Evolutionary conservation across 768 basidiomycete species (phyloP).

Genomic region (Albatrellus ellisii): DNA sequence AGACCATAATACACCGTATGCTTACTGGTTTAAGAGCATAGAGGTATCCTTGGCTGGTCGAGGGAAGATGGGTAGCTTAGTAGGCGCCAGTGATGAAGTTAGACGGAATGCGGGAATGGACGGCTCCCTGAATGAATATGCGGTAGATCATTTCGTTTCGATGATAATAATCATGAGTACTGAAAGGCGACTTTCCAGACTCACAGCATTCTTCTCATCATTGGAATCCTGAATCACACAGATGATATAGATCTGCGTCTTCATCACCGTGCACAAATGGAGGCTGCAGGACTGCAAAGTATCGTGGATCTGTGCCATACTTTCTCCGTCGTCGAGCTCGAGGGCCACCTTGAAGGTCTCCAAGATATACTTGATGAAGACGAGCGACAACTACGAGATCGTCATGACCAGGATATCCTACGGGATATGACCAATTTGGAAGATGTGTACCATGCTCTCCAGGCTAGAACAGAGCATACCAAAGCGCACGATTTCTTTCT

Average conservation of each 20-base stretch:
- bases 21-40: slow-evolving; percentile 82
- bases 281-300: slow-evolving; percentile 65
- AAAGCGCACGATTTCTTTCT: slow-evolving; percentile 77
- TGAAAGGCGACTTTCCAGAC: slow-evolving; percentile 26
- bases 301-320: slow-evolving; percentile 58
- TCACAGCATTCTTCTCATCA: slow-evolving; percentile 61
- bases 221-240: slow-evolving; percentile 45
- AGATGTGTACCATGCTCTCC: slow-evolving; percentile 79
- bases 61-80: slow-evolving; percentile 90
- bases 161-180: neutral
- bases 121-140: slow-evolving; percentile 69
- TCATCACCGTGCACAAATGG: slow-evolving; percentile 83
- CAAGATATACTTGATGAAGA: slow-evolving; percentile 58
- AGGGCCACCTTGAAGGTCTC: slow-evolving; percentile 51
- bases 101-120: slow-evolving; percentile 52
- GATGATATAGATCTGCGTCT: slow-evolving; percentile 78
- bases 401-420: slow-evolving; percentile 64
- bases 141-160: slow-evolving; percentile 41
- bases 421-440: slow-evolving; percentile 67
- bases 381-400: slow-evolving; percentile 56
- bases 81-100: slow-evolving; percentile 90
- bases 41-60: slow-evolving; percentile 66
- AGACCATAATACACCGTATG: slow-evolving; percentile 48
- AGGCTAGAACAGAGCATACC: slow-evolving; percentile 62
- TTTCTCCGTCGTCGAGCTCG: slow-evolving; percentile 52